A percentile compares a stretch with the other conserved stretches of the same genome.
Conservation (phyloP, 371 early-diverging fungal genomes). For the Mucor sp. region DNA sequence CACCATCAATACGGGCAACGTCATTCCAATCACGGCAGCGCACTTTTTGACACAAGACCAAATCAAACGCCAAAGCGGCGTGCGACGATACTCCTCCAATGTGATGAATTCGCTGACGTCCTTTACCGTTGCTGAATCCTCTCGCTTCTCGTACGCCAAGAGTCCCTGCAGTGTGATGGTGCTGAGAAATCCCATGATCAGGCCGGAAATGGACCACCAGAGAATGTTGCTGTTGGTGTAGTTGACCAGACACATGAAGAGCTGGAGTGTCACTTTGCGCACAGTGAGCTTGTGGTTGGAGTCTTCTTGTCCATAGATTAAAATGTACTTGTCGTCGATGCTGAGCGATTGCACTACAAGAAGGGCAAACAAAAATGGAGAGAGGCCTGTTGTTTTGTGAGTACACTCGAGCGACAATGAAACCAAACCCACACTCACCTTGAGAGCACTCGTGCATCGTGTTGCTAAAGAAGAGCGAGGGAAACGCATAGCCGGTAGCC, state of each 20-base stretch:
- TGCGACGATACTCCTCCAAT: conserved; percentile 33
- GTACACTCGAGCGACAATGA: neutral
- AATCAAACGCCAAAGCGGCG: conserved; percentile 42
- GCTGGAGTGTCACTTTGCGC: conserved; percentile 49
- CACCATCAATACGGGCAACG: conserved; percentile 37
- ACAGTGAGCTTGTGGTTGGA: conserved; percentile 41
- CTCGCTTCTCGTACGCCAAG: conserved; percentile 31
- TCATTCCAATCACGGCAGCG: conserved; percentile 25
- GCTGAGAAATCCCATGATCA: conserved; percentile 51
- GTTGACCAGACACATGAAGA: conserved; percentile 57
- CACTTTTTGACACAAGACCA: conserved; percentile 37
- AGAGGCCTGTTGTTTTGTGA: conserved; percentile 36
- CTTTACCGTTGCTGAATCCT: conserved; percentile 30
- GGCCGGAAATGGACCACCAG: conserved; percentile 66
- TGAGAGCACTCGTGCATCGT: conserved; percentile 63
- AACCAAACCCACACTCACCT: conserved; percentile 41
- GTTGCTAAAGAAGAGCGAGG: conserved; percentile 61
- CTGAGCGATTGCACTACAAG: conserved; percentile 59
- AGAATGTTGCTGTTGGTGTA: conserved; percentile 54
- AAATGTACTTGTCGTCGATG: conserved; percentile 55
- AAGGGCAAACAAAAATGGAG: conserved; percentile 60
- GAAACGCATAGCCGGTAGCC: conserved; percentile 59
- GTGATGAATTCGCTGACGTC: conserved; percentile 36
- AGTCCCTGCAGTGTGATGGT: conserved; percentile 39
- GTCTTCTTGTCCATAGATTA: conserved; percentile 43